Evolutionary conservation across 177 flowering plant genomes (phyloP), one percentile per base, ranked within the genome.

Genomic region (Vitis hybrid): DNA sequence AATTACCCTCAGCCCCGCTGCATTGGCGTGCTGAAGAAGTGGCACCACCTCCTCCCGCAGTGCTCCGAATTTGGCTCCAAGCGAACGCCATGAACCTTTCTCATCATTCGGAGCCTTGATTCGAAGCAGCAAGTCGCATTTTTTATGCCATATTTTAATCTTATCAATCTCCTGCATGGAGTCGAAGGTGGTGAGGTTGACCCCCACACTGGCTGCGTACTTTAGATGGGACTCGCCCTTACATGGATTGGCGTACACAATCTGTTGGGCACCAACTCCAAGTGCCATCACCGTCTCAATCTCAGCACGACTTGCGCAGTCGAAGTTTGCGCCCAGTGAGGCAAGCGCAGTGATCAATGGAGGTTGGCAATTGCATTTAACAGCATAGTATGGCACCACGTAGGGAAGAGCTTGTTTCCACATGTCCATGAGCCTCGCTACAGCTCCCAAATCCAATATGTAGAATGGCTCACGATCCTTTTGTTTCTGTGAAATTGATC

Each of bases 251-350:
- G 70, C 39, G n/a, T 29, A 66, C 3, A 66, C 2, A 58, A 72
- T 72, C 11, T 60, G 9, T 10, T 67, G 66, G 0, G 75, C 39
- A 1, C 64, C 12, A 2, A 72, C 70, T 6, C 64, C 59, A 3
- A 61, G 13, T 9, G 53, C 33, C 10, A 60, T 58, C 15, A 72
- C 65, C 8, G 2, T 26, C 2, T 6, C 61, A n/a, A 72, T 72
- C 66, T 72, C 75, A 5, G 59, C 39, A 1, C 33, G 20, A 20
- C 70, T 72, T 9, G 70, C 66, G 10, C 75, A 72, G 53, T 72
- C 75, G 55, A 72, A 72, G 60, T 65, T 33, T 31, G 60, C 65
- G 5, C 75, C 75, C 8, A 72, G 75, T 11, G 60, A 19, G 3
- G 70, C 33, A 22, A 72, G 75, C 2, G 66, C 51, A 15, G 48